Percentiles rank a stretch among this genome's conserved stretches.
Conservation (phyloP, 2,329 filamentous ascomycete species). For the Bipolaris oryzae region DNA sequence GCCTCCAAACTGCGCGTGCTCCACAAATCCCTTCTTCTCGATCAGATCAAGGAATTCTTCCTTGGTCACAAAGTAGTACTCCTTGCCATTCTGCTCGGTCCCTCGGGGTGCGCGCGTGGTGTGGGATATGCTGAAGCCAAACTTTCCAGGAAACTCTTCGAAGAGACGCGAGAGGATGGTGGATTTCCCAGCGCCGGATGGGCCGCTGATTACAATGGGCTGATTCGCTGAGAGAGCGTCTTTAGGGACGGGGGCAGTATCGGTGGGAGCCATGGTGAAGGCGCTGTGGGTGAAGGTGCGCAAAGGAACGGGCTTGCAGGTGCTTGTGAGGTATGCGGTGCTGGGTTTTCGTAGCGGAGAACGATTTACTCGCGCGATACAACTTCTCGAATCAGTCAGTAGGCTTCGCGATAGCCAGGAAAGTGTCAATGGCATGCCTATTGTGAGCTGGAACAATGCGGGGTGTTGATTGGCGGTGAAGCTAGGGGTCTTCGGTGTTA, state of each 20-base stretch:
- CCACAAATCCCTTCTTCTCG: slow-evolving; percentile 73
- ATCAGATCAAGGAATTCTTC: slow-evolving; percentile 61
- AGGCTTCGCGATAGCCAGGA: slow-evolving; percentile 18
- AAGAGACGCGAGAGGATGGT: slow-evolving; percentile 78
- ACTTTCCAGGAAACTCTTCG: slow-evolving; percentile 67
- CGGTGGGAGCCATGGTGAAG: slow-evolving; percentile 33
- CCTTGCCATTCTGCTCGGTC: slow-evolving; percentile 74
- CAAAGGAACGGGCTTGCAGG: slow-evolving; percentile 3
- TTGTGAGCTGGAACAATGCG: slow-evolving; percentile 17
- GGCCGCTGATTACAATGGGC: slow-evolving; percentile 79
- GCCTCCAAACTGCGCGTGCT: slow-evolving; percentile 82
- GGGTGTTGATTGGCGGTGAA: slow-evolving; percentile 43
- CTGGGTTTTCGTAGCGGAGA: slow-evolving; percentile 6
- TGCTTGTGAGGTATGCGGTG: slow-evolving; percentile 3
- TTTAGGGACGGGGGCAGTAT: slow-evolving; percentile 23
- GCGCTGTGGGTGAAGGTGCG: slow-evolving; percentile 17
- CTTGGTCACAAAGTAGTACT: slow-evolving; percentile 74
- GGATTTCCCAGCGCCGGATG: slow-evolving; percentile 80
- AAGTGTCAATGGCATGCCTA: slow-evolving; percentile 37
- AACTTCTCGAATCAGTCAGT: slow-evolving; percentile 11
- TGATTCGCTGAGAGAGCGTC: slow-evolving; percentile 28
- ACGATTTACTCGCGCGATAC: slow-evolving; percentile 4
- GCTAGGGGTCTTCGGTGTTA: slow-evolving; percentile 20
- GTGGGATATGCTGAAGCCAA: slow-evolving; percentile 68
- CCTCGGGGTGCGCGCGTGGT: slow-evolving; percentile 79